Base-by-base conservation (phyloP, 2,329 filamentous ascomycete species). In the Trichoderma koningii region DNA sequence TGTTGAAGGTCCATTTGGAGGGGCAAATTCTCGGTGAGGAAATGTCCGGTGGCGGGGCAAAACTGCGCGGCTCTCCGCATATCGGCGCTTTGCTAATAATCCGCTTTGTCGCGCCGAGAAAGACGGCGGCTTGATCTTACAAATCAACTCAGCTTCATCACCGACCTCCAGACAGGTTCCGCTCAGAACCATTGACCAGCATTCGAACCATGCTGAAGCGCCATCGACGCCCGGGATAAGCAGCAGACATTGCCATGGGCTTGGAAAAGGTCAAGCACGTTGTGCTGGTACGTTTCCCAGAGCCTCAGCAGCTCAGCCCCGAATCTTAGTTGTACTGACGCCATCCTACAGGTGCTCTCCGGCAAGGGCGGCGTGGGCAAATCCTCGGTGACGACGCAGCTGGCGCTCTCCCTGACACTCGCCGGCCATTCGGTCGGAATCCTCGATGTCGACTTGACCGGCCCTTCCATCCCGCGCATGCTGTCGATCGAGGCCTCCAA, bases 321-420 rank as follows among this genome's bases (percentile, higher is more conserved):
- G 21, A 23, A 23, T 23, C 21, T 23, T 23, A 2, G 21, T 23
- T 23, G 21, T 15, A 15, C 15, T 44, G 41, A 23, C 28, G 30
- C 9, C 59, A 7, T 14, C 41, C 26, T n/a, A 15, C 48, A 87
- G 85, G 85, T 94, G 68, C 89, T 99, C 55, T 98, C 95, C 14
- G 95, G 95, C 71, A 99, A 99, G 84, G 95, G 95, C 73, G 95
- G 95, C 71, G 95, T 99, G 21, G 95, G 95, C 66, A 99, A 99
- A 82, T 98, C 94, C 50, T 97, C 93, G 60, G 89, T 97, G n/a
- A 98, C 95, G 0, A 96, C 94, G 1, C 95, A 99, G 76, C 88
- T 99, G 17, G 95, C 95, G 9, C 86, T 99, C 44, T 93, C 93
- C 0, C 87, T 99, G 38, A 89, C 92, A 2, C 85, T 95, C 1